A percentile compares a stretch with the other conserved stretches of the same genome.
These are phyloP conservation scores for Capsicum rhomboideum DNA, from an alignment of 257 asterid species.

Conservation along the genomic window DNA sequence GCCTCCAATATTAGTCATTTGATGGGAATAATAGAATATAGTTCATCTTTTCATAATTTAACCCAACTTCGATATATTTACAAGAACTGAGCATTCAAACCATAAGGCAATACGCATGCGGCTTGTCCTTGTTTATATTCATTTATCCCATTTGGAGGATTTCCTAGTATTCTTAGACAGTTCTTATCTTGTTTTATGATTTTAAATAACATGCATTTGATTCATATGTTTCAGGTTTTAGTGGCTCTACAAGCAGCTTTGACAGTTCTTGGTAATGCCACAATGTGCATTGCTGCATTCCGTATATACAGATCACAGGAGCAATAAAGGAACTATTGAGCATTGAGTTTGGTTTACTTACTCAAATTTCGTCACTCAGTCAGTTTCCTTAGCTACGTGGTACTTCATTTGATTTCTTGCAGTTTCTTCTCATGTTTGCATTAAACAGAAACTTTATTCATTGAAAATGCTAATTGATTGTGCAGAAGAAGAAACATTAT, in stretches of 20 bases:
- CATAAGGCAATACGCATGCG: neutral
- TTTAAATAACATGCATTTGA: neutral
- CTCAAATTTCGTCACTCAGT: neutral
- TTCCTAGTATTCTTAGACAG: neutral
- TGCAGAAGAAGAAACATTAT: neutral
- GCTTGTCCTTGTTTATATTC: neutral
- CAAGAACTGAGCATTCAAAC: neutral
- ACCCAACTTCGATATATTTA: neutral
- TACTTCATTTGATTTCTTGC: neutral
- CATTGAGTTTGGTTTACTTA: neutral
- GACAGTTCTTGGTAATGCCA: conserved; percentile 72
- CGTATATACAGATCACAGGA: conserved; percentile 61
- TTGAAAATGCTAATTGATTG: neutral
- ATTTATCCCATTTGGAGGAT: neutral
- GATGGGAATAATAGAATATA: neutral
- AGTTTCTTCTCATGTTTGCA: neutral
- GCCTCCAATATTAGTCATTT: neutral
- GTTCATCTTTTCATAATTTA: neutral
- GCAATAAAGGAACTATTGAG: conserved; percentile 36
- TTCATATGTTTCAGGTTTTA: conserved; percentile 42
- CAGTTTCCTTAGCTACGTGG: neutral
- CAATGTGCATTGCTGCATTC: conserved; percentile 95
- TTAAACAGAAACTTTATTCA: neutral
- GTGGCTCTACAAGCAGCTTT: conserved; percentile 97
- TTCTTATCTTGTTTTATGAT: neutral